A percentile compares a stretch with the other conserved stretches of the same genome.
Evolutionary conservation across 768 basidiomycete genomes (phyloP).

Genomic region (Naganishia randhawae): DNA sequence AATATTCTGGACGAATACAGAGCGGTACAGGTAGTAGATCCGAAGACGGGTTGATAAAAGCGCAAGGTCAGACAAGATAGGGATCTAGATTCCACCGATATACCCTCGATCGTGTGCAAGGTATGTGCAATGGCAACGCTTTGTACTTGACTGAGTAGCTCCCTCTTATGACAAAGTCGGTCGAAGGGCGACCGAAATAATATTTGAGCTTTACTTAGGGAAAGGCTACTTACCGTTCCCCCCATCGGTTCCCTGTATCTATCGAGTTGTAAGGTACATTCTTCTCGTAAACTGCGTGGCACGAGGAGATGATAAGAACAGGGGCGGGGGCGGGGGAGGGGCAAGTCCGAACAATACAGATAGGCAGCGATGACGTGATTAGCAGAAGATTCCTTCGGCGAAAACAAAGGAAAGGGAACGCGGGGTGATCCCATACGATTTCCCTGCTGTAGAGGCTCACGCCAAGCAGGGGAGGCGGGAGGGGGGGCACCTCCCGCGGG

Average conservation of each 20-base stretch:
- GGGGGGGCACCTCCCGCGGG: too few relatives aligned
- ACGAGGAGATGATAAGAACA: not conserved
- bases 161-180: too few relatives aligned
- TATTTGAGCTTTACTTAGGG: too few relatives aligned
- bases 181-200: too few relatives aligned
- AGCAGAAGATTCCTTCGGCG: not conserved
- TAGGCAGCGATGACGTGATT: not conserved
- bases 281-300: conserved; percentile 36
- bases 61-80: not conserved
- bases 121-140: too few relatives aligned
- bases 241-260: conserved; percentile 42
- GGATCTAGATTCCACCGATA: too few relatives aligned
- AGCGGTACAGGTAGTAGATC: not conserved
- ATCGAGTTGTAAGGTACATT: conserved; percentile 42
- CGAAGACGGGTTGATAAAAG: not conserved
- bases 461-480: too few relatives aligned
- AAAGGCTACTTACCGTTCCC: conserved; percentile 39
- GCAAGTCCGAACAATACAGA: not conserved
- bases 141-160: not conserved
- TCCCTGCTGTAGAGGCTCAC: not conserved
- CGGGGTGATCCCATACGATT: not conserved
- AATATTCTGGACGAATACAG: conserved; percentile 37
- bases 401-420: not conserved
- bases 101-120: too few relatives aligned
- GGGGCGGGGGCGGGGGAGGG: too few relatives aligned